A percentile compares a stretch with the other conserved stretches of the same genome.
Evolutionary conservation across 2,329 filamentous ascomycete species (phyloP).

Genomic region (Massarina eburnea): DNA sequence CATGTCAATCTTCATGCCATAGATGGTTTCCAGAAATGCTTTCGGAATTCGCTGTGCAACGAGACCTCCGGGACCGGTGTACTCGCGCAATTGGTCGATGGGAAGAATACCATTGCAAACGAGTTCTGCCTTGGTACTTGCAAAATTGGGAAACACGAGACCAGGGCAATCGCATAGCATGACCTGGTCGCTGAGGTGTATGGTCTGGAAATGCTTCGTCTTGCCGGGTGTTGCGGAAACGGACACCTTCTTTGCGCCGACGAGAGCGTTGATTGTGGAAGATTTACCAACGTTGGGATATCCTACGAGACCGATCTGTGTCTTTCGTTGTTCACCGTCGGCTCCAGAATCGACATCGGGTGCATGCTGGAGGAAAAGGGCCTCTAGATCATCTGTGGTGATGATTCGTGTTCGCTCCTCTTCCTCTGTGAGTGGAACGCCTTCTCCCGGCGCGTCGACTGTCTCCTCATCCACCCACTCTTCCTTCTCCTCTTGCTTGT

Average conservation of each 20-base stretch:
- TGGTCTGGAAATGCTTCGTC: slow-evolving; percentile 99
- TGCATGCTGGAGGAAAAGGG: slow-evolving; percentile 78
- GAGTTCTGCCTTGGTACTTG: slow-evolving; percentile 91
- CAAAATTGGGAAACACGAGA: slow-evolving; percentile 98
- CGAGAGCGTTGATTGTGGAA: slow-evolving; percentile 98
- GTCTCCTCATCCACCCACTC: slow-evolving; percentile 46
- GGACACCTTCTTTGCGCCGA: slow-evolving; percentile 97
- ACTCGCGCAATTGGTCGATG: slow-evolving; percentile 94
- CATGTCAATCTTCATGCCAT: slow-evolving; percentile 85
- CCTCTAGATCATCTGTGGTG: slow-evolving; percentile 89
- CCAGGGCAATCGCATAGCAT: slow-evolving; percentile 96
- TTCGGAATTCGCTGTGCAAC: slow-evolving; percentile 85
- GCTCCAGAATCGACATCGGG: slow-evolving; percentile 58
- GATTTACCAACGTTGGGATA: slow-evolving; percentile 99
- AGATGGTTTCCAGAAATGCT: slow-evolving; percentile 85
- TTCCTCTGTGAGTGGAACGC: slow-evolving; percentile 37
- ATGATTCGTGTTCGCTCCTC: slow-evolving; percentile 68
- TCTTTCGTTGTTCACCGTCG: slow-evolving; percentile 61
- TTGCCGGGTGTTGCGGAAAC: slow-evolving; percentile 97
- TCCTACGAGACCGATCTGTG: slow-evolving; percentile 89
- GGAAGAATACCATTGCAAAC: slow-evolving; percentile 94
- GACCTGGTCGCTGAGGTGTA: slow-evolving; percentile 86
- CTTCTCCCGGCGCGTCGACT: slow-evolving; percentile 39
- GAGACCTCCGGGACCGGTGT: slow-evolving; percentile 80
- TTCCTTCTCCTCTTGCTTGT: slow-evolving; percentile 45